These are phyloP conservation scores for Solanum raphanifolium DNA, from an alignment of 257 asterid species.

Conservation along the genomic window DNA sequence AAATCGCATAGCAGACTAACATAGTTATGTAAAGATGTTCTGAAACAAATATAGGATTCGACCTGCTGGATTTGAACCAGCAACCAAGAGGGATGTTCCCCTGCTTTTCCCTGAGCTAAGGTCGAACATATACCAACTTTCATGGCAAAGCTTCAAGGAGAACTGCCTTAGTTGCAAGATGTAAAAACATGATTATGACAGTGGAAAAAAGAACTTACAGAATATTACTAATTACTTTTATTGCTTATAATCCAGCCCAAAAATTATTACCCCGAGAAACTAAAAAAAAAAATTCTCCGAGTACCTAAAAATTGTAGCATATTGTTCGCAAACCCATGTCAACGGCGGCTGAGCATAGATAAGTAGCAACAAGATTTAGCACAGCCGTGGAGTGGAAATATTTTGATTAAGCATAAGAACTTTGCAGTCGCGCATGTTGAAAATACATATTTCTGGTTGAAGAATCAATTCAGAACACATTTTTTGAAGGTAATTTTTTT, in stretches of 20 bases:
- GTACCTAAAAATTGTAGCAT: background rate
- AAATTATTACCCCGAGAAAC: background rate
- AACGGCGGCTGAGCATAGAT: background rate
- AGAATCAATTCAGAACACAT: background rate
- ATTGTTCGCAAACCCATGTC: background rate
- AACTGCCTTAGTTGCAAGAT: background rate
- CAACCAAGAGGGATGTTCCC: slow-evolving; percentile 16
- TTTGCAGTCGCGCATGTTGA: background rate
- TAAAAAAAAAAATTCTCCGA: background rate
- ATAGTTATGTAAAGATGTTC: background rate
- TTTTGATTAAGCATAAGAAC: background rate
- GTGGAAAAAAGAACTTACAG: background rate
- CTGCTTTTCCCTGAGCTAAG: slow-evolving; percentile 25
- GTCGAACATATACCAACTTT: background rate
- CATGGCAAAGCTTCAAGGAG: background rate
- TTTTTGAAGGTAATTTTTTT: background rate
- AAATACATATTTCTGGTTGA: background rate
- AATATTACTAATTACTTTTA: background rate
- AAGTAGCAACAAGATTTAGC: background rate
- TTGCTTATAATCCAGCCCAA: background rate
- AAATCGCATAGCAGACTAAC: background rate
- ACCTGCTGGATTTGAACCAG: slow-evolving; percentile 21
- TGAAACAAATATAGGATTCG: background rate
- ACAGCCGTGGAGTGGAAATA: background rate
- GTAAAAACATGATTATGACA: background rate